These are phyloP conservation scores for Exophiala viscosa DNA, from an alignment of 2,329 filamentous ascomycete genomes.

Conservation along the genomic window DNA sequence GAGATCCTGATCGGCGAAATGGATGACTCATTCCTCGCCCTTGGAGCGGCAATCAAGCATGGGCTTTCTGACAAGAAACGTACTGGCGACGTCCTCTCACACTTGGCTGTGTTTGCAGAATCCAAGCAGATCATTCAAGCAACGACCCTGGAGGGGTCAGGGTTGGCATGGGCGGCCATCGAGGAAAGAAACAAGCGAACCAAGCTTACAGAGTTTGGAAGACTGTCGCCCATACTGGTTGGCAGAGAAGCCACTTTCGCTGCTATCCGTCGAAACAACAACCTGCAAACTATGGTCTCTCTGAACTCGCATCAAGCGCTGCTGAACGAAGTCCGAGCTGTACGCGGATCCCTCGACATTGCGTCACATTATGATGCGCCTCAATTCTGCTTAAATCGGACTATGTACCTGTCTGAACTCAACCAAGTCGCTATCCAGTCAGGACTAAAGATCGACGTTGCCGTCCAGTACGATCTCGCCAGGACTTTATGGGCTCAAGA, in stretches of 20 bases:
- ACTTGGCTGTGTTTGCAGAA: slow-evolving; percentile 22
- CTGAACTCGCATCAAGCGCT: slow-evolving; percentile 62
- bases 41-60: background rate
- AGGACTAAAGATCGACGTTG: slow-evolving; percentile 73
- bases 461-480: slow-evolving; percentile 76
- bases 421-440: slow-evolving; percentile 64
- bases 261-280: slow-evolving; percentile 67
- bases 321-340: slow-evolving; percentile 69
- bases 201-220: slow-evolving; percentile 37
- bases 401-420: slow-evolving; percentile 76
- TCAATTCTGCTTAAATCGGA: slow-evolving; percentile 82
- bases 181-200: slow-evolving; percentile 8
- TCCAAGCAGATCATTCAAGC: slow-evolving; percentile 12
- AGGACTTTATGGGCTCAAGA: slow-evolving; percentile 92
- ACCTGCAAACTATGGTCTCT: slow-evolving; percentile 59
- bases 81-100: slow-evolving; percentile 4
- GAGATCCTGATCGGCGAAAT: slow-evolving; percentile 6
- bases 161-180: slow-evolving; percentile 11
- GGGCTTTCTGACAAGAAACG: background rate
- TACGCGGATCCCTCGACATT: slow-evolving; percentile 70
- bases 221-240: slow-evolving; percentile 75
- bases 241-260: slow-evolving; percentile 80
- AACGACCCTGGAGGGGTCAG: slow-evolving; percentile 10
- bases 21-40: slow-evolving; percentile 9
- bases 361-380: slow-evolving; percentile 75